Percentiles rank a stretch among this genome's conserved stretches.
These are phyloP conservation scores for Ophiorrhiza pumila DNA, from an alignment of 257 asterid genomes.

Conservation along the genomic window DNA sequence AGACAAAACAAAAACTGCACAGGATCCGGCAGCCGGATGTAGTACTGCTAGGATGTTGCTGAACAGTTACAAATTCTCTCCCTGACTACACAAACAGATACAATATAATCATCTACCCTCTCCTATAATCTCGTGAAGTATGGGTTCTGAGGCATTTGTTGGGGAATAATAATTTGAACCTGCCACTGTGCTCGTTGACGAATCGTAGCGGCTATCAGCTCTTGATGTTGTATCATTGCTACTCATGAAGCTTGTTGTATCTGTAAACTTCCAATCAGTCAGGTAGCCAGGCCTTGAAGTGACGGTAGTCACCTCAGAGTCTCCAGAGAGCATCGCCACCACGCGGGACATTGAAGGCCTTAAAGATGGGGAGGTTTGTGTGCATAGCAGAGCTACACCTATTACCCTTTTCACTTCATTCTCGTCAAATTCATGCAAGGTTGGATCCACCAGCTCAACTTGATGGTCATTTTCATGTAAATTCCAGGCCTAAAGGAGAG, in stretches of 20 bases:
- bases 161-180: not conserved
- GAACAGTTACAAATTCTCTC: no score
- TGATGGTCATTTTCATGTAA: conserved; percentile 18
- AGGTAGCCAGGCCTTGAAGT: conserved; percentile 24
- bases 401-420: conserved; percentile 20
- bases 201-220: not conserved
- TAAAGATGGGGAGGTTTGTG: conserved; percentile 23
- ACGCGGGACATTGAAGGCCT: conserved; percentile 29
- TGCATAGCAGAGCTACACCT: conserved; percentile 24
- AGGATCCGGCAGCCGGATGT: no score
- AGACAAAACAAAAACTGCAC: no score
- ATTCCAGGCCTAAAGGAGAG: conserved; percentile 20
- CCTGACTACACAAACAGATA: no score
- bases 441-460: conserved; percentile 11
- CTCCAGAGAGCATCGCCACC: conserved; percentile 28
- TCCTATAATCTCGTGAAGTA: conserved; percentile 12
- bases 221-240: conserved; percentile 1
- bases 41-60: no score
- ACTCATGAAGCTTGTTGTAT: conserved; percentile 16
- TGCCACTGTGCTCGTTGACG: not conserved
- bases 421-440: conserved; percentile 11
- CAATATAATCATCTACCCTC: conserved; percentile 14
- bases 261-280: conserved; percentile 24
- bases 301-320: conserved; percentile 6
- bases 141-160: not conserved